A percentile compares a stretch with the other conserved stretches of the same genome.
Conservation (phyloP, 139 green algal species). For the Choricystis sp. region DNA sequence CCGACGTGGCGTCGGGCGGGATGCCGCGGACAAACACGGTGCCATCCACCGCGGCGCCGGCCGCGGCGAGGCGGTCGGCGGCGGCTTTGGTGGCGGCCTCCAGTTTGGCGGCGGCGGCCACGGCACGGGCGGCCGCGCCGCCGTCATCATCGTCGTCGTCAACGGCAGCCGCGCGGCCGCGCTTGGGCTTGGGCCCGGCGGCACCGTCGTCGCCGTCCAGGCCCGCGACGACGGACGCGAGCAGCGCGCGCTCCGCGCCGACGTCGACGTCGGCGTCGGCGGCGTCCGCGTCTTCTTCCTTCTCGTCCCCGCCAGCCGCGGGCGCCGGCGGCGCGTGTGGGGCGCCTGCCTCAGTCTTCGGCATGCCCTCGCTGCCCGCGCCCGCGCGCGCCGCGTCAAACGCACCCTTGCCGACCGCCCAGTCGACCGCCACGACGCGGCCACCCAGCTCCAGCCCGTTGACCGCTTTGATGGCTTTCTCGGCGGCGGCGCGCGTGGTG, state of each 20-base stretch:
- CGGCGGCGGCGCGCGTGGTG: constrained; percentile 46
- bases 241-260: neutral
- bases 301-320: neutral
- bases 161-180: neutral
- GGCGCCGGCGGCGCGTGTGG: too few relatives aligned
- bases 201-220: neutral
- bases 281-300: neutral
- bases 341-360: too few relatives aligned
- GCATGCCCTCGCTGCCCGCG: neutral
- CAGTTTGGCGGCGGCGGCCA: neutral
- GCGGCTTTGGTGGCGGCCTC: neutral
- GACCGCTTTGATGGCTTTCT: constrained; percentile 48
- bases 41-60: neutral
- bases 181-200: neutral
- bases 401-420: constrained; percentile 65
- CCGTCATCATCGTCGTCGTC: constrained; percentile 2
- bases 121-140: neutral
- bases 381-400: constrained; percentile 20
- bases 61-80: neutral
- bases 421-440: constrained; percentile 72
- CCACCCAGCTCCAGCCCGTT: constrained; percentile 57
- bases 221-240: neutral
- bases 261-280: neutral
- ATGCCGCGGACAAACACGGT: constrained; percentile 71
- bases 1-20: constrained; percentile 33